Evolutionary conservation across 2,329 filamentous ascomycete genomes (phyloP).

Genomic region (Macrophomina pseudophaseolina): DNA sequence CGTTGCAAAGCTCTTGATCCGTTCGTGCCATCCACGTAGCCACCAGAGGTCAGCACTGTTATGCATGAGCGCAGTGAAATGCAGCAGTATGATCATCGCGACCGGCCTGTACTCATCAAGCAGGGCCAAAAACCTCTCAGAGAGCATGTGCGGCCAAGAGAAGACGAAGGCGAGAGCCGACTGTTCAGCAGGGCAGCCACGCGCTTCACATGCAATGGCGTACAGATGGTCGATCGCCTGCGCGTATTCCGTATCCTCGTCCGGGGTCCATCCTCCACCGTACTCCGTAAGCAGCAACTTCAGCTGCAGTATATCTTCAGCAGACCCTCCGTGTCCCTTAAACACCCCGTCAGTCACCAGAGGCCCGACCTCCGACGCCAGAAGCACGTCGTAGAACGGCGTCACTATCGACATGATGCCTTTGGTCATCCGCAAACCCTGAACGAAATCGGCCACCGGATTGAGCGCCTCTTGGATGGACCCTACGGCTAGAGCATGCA

Average conservation of each 20-base stretch:
- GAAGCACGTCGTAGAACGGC: background rate
- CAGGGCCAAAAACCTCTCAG: background rate
- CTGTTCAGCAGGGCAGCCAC: background rate
- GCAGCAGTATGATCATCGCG: background rate
- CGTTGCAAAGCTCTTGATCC: background rate
- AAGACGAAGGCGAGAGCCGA: background rate
- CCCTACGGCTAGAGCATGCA: background rate
- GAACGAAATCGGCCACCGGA: background rate
- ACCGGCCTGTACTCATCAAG: background rate
- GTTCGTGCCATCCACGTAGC: background rate
- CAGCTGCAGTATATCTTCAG: background rate
- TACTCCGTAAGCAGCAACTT: background rate
- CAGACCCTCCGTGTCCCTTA: background rate
- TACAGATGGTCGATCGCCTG: background rate
- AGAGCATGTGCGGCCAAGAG: background rate
- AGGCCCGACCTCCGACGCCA: background rate
- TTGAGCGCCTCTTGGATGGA: background rate
- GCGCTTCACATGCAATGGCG: background rate
- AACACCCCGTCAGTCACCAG: background rate
- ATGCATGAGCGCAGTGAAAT: background rate
- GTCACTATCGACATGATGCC: background rate
- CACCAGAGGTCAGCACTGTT: background rate
- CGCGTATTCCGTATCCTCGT: background rate
- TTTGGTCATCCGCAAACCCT: background rate
- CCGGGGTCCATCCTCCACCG: background rate